phyloP scores from a whole-genome alignment of 139 green algal genomes.

The Chlamydomonas incerta region DNA sequence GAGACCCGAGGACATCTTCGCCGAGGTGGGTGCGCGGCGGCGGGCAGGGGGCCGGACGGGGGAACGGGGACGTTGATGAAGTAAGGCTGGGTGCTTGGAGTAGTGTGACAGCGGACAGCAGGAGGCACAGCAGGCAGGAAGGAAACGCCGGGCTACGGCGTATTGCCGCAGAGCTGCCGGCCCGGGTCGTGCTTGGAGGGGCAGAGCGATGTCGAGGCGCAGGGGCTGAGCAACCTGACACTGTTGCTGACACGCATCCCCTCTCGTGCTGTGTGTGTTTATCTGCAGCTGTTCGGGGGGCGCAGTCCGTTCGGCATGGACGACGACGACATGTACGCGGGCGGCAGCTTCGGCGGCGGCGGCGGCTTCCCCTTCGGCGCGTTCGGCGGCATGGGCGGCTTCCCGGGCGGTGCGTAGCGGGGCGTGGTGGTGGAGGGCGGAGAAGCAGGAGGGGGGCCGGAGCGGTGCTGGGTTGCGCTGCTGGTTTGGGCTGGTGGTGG shows the following conservation, averaged over 20 bases:
- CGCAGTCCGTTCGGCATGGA: slow-evolving; percentile 49
- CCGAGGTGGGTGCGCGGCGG: slow-evolving; percentile 66
- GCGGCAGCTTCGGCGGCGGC: slow-evolving; percentile 38
- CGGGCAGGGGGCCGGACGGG: background rate
- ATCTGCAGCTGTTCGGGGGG: slow-evolving; percentile 81
- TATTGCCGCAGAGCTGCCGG: too few species aligned
- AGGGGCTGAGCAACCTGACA: too few species aligned
- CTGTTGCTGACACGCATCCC: too few species aligned
- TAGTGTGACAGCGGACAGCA: too few species aligned
- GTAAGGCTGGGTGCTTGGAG: too few species aligned
- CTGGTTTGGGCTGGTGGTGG: background rate
- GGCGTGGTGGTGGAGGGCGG: too few species aligned
- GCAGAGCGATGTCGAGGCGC: too few species aligned
- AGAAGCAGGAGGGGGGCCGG: background rate
- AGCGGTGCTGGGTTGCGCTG: background rate
- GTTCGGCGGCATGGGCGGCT: slow-evolving; percentile 29
- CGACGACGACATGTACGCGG: slow-evolving; percentile 45
- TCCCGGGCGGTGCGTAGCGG: slow-evolving; percentile 10
- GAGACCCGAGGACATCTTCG: slow-evolving; percentile 82
- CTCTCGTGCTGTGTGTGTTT: too few species aligned
- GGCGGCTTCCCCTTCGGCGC: slow-evolving; percentile 45
- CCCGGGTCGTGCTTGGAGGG: too few species aligned
- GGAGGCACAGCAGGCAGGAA: too few species aligned
- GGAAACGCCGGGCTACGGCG: too few species aligned
- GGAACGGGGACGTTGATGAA: background rate